phyloP scores from a whole-genome alignment of 352 stramenopile species.

The Chrysophaeum taylorii region DNA sequence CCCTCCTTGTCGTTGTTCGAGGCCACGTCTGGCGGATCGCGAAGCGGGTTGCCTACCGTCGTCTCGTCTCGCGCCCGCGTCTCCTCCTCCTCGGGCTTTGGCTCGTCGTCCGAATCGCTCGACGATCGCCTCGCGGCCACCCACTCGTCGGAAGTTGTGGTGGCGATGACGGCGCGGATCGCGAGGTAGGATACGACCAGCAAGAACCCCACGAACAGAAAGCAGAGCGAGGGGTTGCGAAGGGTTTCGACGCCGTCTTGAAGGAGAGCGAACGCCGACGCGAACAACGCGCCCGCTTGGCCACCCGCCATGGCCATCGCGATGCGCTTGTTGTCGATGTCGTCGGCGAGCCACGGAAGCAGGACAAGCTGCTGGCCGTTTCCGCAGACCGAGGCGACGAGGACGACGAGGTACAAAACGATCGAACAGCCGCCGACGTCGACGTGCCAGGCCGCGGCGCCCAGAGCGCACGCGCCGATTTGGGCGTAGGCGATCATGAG shows the following conservation, averaged over 20 bases:
- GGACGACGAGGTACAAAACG: neutral
- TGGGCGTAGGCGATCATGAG: neutral
- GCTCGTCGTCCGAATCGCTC: neutral
- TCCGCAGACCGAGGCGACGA: neutral
- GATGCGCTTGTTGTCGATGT: neutral
- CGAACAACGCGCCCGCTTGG: neutral
- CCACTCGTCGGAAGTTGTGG: neutral
- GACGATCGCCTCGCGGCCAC: neutral
- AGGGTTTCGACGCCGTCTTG: neutral
- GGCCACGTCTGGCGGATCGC: no score
- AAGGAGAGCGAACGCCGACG: neutral
- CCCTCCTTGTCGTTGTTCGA: no score
- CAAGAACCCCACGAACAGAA: neutral
- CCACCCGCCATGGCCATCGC: slow-evolving; percentile 2
- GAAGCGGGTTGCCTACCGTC: no score
- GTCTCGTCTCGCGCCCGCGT: no score
- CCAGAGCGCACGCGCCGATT: neutral
- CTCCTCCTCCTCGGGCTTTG: no score
- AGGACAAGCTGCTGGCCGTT: slow-evolving; percentile 6
- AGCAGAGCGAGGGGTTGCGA: neutral
- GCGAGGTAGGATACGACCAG: neutral
- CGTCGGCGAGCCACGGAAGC: neutral
- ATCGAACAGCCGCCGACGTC: neutral
- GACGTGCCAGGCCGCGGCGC: neutral
- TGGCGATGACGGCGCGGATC: neutral